Conservation (phyloP, 306 rosid genomes). For the Citrullus colocynthis region DNA sequence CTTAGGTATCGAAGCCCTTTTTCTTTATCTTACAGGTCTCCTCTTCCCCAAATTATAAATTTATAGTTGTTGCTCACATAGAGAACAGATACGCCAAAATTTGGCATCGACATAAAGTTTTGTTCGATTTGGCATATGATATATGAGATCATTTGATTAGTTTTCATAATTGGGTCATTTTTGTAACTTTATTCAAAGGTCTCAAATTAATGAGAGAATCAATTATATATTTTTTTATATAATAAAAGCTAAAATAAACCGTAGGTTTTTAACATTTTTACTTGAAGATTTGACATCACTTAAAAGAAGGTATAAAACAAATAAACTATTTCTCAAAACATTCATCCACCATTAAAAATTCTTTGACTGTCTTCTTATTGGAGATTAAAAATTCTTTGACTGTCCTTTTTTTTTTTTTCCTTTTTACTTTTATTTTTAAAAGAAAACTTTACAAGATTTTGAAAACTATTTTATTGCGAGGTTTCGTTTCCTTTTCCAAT, state of each 20-base stretch:
- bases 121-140: too few species aligned
- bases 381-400: conserved; percentile 10
- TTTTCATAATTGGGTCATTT: background rate
- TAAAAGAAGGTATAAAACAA: conserved; percentile 4
- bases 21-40: too few species aligned
- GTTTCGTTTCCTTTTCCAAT: background rate
- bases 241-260: background rate
- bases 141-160: background rate
- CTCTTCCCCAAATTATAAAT: too few species aligned
- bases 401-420: background rate
- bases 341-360: conserved; percentile 11
- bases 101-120: too few species aligned
- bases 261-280: background rate
- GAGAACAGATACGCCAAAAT: too few species aligned
- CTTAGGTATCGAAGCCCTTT: too few species aligned
- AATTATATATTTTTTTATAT: too few species aligned
- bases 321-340: conserved; percentile 1
- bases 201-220: background rate
- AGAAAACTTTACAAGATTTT: background rate
- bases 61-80: too few species aligned
- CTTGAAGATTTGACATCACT: conserved; percentile 55
- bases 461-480: background rate
- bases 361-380: conserved; percentile 34
- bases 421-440: background rate
- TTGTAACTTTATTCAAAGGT: background rate